Conservation (phyloP, 805 yeast genomes). For the Ogataea allantospora region DNA sequence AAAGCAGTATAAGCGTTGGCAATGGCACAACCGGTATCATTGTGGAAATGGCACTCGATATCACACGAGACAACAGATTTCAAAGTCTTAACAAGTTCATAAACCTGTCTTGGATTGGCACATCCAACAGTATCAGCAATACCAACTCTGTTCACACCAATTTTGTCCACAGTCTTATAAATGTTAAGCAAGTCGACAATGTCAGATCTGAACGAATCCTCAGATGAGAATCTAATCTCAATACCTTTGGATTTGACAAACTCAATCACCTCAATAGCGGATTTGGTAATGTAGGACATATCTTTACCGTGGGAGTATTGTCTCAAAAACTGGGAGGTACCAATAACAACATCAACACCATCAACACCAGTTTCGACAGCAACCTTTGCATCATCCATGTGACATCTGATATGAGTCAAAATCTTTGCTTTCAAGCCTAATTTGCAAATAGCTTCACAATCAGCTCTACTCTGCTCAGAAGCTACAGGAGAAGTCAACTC, state of each 20-base stretch:
- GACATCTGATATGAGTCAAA: slow-evolving; percentile 59
- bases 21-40: slow-evolving; percentile 63
- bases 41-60: slow-evolving; percentile 61
- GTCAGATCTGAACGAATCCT: slow-evolving; percentile 60
- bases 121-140: slow-evolving; percentile 65
- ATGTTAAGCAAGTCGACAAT: slow-evolving; percentile 58
- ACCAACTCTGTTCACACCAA: slow-evolving; percentile 62
- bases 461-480: slow-evolving; percentile 54
- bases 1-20: slow-evolving; percentile 63
- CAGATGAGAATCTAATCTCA: slow-evolving; percentile 57
- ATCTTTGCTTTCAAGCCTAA: slow-evolving; percentile 52
- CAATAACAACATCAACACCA: slow-evolving; percentile 61
- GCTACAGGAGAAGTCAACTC: slow-evolving; percentile 62
- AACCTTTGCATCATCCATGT: slow-evolving; percentile 58
- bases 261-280: slow-evolving; percentile 58
- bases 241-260: slow-evolving; percentile 59
- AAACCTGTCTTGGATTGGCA: slow-evolving; percentile 63
- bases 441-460: slow-evolving; percentile 60
- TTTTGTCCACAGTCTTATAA: slow-evolving; percentile 59
- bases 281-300: slow-evolving; percentile 56
- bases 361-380: slow-evolving; percentile 64
- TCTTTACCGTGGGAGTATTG: slow-evolving; percentile 60
- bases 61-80: slow-evolving; percentile 58
- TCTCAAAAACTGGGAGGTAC: slow-evolving; percentile 57
- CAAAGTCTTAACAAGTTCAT: slow-evolving; percentile 56